Conservation (phyloP, 2,329 filamentous ascomycete species). For the Pseudogymnoascus verrucosus region DNA sequence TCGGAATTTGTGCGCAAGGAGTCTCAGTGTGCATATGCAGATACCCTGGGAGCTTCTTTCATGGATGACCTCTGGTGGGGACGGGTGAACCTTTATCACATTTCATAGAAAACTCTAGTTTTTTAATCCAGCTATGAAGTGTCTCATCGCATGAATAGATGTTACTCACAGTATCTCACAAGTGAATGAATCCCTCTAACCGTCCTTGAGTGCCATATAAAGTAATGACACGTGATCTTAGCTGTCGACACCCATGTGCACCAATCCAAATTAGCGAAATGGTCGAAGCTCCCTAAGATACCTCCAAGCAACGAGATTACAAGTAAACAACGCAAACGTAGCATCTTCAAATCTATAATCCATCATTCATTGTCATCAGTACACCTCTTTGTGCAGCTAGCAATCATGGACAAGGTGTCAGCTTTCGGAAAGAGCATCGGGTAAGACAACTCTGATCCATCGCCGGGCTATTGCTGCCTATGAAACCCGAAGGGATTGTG, state of each 20-base stretch:
- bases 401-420: conserved; percentile 58
- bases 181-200: background rate
- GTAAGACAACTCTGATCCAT: conserved; percentile 34
- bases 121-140: background rate
- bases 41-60: background rate
- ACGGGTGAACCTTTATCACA: background rate
- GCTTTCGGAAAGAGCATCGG: conserved; percentile 64
- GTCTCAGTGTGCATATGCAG: conserved; percentile 7
- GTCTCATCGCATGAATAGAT: background rate
- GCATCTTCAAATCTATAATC: background rate
- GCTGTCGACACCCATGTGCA: background rate
- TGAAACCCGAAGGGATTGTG: conserved; percentile 22
- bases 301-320: background rate
- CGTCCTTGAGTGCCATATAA: background rate
- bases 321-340: conserved; percentile 5
- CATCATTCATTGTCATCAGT: conserved; percentile 7
- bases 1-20: conserved; percentile 1
- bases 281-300: conserved; percentile 4
- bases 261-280: conserved; percentile 9
- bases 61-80: background rate
- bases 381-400: background rate
- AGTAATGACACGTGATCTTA: background rate
- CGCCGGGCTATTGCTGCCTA: conserved; percentile 13
- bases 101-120: background rate
- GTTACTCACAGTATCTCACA: background rate